Base-by-base conservation (phyloP, 331 rosid species). In the Erythrophleum ivorense region DNA sequence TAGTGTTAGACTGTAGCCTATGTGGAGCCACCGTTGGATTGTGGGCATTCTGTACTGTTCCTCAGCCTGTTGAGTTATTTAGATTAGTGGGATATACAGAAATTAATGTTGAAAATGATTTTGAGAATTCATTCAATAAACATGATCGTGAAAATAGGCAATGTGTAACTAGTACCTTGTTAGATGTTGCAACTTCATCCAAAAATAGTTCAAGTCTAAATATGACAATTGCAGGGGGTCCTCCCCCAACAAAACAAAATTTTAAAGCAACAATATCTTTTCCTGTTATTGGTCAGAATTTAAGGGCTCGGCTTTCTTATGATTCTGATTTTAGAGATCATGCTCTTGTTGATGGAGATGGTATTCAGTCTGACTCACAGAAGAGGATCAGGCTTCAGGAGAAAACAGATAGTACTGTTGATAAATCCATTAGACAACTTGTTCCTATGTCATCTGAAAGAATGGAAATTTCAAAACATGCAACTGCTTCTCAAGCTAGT, bases 161-260 rank as follows among this genome's bases (percentile, higher is more conserved):
- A 73, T 86, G 77, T 67, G 80, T 60, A 21, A 73, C 49, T 76
- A 29, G 40, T 71, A 38, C 78, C 63, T 12, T 73, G 48, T 54
- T 87, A 18, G 81, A 75, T 68, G 73, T 77, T 88, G 86, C 85
- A 77, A 81, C 80, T 78, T 82, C 83, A 70, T 84, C 91, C 9
- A 88, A 86, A 78, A 87, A 80, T 73, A 75, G 82, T 45, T 76
- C 86, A 11, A 88, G 82, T 84, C 91, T 95, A 75, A 89, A 85
- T 76, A 82, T 89, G 84, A 95, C 99, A 55, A 95, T 95, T 75
- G 99, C 98, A 7, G 99, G 99, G 87, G 99, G 99, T 8, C 99
- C 98, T 90, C 90, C 94, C 66, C 99, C 99, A 71, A 87, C 97
- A 68, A 86, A 86, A 78, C 99, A 95, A 87, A 89, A 89, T 73